A percentile compares a stretch with the other conserved stretches of the same genome.
Evolutionary conservation across 2,329 filamentous ascomycete species (phyloP).

Genomic region (Cladosporium sp.): DNA sequence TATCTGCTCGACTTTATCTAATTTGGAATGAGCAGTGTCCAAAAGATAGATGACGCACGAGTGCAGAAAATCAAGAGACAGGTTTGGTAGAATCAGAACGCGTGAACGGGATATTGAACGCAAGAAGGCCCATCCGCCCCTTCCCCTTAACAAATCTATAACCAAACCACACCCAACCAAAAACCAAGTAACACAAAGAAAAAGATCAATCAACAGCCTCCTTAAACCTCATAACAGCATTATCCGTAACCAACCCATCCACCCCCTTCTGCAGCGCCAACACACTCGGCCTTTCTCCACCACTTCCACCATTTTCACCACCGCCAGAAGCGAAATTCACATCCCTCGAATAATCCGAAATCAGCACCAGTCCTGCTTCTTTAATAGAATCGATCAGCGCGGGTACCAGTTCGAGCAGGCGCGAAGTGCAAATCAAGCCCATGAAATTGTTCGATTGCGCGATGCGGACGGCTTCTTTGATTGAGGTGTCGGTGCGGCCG

Average conservation of each 20-base stretch:
- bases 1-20: too few relatives aligned
- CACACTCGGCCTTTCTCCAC: slow-evolving; percentile 39
- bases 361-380: slow-evolving; percentile 84
- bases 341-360: slow-evolving; percentile 67
- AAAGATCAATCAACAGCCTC: slow-evolving; percentile 63
- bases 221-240: slow-evolving; percentile 88
- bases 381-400: slow-evolving; percentile 92
- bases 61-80: too few relatives aligned
- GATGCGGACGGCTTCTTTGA: slow-evolving; percentile 92
- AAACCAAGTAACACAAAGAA: too few relatives aligned
- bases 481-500: slow-evolving; percentile 72
- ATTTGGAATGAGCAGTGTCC: too few relatives aligned
- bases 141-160: too few relatives aligned
- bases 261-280: slow-evolving; percentile 70
- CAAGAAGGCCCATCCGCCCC: too few relatives aligned
- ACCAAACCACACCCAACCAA: too few relatives aligned
- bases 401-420: slow-evolving; percentile 85
- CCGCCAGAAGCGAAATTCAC: slow-evolving; percentile 29
- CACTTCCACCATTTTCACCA: background rate
- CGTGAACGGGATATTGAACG: too few relatives aligned
- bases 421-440: slow-evolving; percentile 87
- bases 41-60: too few relatives aligned
- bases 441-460: slow-evolving; percentile 97
- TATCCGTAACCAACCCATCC: slow-evolving; percentile 79
- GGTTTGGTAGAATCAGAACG: too few relatives aligned